Evolutionary conservation across 495 filamentous ascomycete genomes (phyloP), one percentile per base, ranked within the genome.

Genomic region (Sordaria brevicollis): DNA sequence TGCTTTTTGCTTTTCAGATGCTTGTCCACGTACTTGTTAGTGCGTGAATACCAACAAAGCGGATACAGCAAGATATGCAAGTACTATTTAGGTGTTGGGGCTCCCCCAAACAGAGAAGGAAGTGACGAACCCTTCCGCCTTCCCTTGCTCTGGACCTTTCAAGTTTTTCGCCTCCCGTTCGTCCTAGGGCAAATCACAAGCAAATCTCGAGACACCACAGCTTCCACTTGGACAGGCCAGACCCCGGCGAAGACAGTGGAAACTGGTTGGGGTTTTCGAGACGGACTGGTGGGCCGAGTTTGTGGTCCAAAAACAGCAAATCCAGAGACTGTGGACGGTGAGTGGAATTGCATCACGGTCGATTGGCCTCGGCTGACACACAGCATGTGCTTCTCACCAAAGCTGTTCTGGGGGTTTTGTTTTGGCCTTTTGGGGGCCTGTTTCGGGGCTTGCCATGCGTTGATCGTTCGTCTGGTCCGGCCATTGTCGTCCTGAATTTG

Each of bases 401-500:
- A 25, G n/a, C n/a, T 62, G 49, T 29, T 17, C 5, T 62, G 13
- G 10, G 49, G 49, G 21, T 11, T 15, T 57, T 15, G 21, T 54
- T 54, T 21, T 25, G 43, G n/a, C n/a, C n/a, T n/a, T n/a, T n/a
- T n/a, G n/a, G n/a, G n/a, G 43, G 4, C 4, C 41, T 54, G 43
- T 57, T 57, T 49, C 21, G 43, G 21, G 49, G 25, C 49, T 21
- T 29, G 49, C 49, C 49, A 31, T 29, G 21, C 11, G 49, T 57
- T 57, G 49, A 57, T 57, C 21, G 49, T 21, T 57, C 49, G 19
- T 57, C 25, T 57, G 13, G 39, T 43, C 25, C 38, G 38, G 38
- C 38, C 13, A 41, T n/a, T n/a, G 13, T 66, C 35, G 69, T 38
- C 57, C 68, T 67, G 71, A 70, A 70, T 75, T 75, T 71, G 67